Percentiles rank a stretch among this genome's conserved stretches.
phyloP scores from a whole-genome alignment of 768 basidiomycete genomes.

The Leccinum obscurum region DNA sequence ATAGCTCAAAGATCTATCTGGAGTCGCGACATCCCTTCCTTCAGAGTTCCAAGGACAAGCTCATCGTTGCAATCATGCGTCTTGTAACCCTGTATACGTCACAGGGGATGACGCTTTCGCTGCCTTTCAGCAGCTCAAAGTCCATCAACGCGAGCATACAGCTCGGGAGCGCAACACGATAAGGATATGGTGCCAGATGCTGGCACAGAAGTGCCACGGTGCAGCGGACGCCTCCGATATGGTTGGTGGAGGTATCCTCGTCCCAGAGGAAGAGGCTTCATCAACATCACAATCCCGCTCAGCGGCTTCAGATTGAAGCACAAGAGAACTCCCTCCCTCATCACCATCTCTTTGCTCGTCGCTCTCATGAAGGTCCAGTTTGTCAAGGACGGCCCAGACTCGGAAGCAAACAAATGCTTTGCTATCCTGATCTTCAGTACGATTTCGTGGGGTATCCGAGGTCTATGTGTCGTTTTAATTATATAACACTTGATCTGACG shows the following conservation, averaged over 20 bases:
- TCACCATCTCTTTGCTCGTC: too few species aligned
- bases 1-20: slow-evolving; percentile 46
- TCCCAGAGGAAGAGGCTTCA: slow-evolving; percentile 40
- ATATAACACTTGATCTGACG: too few species aligned
- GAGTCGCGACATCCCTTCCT: slow-evolving; percentile 56
- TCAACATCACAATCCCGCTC: slow-evolving; percentile 34
- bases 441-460: too few species aligned
- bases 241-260: slow-evolving; percentile 41
- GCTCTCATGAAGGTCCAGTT: too few species aligned
- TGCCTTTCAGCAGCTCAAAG: slow-evolving; percentile 79
- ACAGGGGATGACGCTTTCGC: slow-evolving; percentile 40
- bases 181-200: slow-evolving; percentile 59
- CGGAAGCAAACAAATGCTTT: too few species aligned
- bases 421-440: too few species aligned
- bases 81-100: slow-evolving; percentile 65
- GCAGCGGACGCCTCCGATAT: slow-evolving; percentile 33
- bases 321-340: slow-evolving; percentile 55
- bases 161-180: slow-evolving; percentile 94
- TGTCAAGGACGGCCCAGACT: too few species aligned
- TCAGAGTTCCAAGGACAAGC: slow-evolving; percentile 55
- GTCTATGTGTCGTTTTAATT: too few species aligned
- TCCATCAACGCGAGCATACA: slow-evolving; percentile 89
- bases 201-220: slow-evolving; percentile 51
- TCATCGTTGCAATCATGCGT: slow-evolving; percentile 56
- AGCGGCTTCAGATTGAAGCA: slow-evolving; percentile 26